Evolutionary conservation across 2,329 filamentous ascomycete species (phyloP), one percentile per base, ranked within the genome.

Genomic region (Aspergillus ibericus): DNA sequence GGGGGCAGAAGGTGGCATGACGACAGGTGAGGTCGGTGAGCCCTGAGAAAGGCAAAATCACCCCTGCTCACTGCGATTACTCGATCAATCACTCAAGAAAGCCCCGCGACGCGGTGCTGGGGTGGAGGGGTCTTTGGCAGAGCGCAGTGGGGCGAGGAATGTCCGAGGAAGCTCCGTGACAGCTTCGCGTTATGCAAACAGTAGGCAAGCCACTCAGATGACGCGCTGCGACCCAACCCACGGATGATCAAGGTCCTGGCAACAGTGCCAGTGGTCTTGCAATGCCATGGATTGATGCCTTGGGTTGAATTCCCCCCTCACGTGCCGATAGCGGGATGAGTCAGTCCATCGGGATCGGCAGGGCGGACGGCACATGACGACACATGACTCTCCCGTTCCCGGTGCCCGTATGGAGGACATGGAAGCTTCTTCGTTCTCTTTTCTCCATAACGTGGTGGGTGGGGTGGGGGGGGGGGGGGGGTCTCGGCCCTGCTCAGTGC

Each of bases 1-100:
- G 50, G 72, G 68, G 34, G 70, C 61, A 1, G 69, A 65, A 27
- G 70, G 68, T 55, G 70, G 71, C 72, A 74, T 75, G 15, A 12
- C 60, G 22, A 13, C 4, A n/a, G n/a, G 2, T 18, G 12, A 42
- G 5, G 13, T 13, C 13, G 5, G 10, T 5, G 2, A 7, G 1
- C 38, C 7, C 5, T 8, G 10, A 22, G 38, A 18, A 20, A 22
- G 18, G n/a, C 5, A 9, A 22, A 12, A 13, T 5, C 13, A 20
- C 20, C 22, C 12, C 18, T 15, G 38, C 10, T 9, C 18, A 22
- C 18, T 20, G n/a, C 15, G n/a, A 35, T 44, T 20, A 16, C 16
- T 46, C 44, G 15, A 10, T 32, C 49, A 1, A 42, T 22, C 38
- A 42, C 38, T 42, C n/a, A 12, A n/a, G 18, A 22, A 10, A 42